Evolutionary conservation across 768 basidiomycete genomes (phyloP).

Genomic region (Clavulina sp.): DNA sequence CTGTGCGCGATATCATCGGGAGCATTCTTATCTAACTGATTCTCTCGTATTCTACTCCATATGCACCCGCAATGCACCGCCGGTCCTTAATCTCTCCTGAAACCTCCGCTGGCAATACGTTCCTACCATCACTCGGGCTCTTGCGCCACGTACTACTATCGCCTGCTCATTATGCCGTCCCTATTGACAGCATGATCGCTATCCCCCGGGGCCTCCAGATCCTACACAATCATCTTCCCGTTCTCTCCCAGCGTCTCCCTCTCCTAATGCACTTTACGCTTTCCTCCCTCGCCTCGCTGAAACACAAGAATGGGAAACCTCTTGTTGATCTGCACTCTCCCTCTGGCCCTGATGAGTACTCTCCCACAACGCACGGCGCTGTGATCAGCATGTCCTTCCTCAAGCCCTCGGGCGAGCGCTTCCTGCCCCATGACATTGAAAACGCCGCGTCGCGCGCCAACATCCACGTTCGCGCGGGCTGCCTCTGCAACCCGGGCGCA

Average conservation of each 20-base stretch:
- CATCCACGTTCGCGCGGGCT: constrained; percentile 67
- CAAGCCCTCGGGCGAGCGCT: background rate
- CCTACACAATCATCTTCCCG: constrained; percentile 59
- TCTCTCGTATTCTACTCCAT: too few relatives aligned
- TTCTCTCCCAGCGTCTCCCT: constrained; percentile 59
- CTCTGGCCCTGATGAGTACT: background rate
- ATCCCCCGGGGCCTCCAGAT: too few relatives aligned
- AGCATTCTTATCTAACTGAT: too few relatives aligned
- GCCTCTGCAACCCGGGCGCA: constrained; percentile 82
- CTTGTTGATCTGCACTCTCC: constrained; percentile 28
- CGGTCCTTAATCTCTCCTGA: too few relatives aligned
- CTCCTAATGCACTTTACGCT: constrained; percentile 47
- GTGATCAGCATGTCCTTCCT: background rate
- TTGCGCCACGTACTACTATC: too few relatives aligned
- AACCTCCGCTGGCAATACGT: too few relatives aligned
- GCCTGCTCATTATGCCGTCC: too few relatives aligned
- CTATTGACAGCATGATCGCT: too few relatives aligned
- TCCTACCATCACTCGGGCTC: too few relatives aligned
- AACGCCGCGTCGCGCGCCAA: constrained; percentile 19
- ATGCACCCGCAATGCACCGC: too few relatives aligned
- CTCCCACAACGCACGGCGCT: background rate
- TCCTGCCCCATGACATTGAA: constrained; percentile 39
- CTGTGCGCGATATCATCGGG: too few relatives aligned
- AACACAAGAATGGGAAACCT: constrained; percentile 39
- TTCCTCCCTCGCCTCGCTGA: constrained; percentile 36